Percentiles rank a stretch among this genome's conserved stretches.
Conservation (phyloP, 2,329 filamentous ascomycete species). For the Xylaria hypoxylon region DNA sequence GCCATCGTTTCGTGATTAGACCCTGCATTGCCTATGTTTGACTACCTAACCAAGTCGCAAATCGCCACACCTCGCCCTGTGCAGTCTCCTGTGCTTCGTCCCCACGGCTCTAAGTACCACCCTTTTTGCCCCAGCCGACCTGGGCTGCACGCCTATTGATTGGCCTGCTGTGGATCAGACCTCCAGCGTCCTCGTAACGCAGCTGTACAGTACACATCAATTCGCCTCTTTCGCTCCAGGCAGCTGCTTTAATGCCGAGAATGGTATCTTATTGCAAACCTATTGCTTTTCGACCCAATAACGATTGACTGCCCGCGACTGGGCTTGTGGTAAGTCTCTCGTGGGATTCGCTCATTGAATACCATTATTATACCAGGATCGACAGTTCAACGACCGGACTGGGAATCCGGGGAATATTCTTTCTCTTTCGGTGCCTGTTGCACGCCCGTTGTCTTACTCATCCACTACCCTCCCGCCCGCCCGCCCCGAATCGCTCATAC, state of each 20-base stretch:
- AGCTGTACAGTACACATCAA: constrained; percentile 22
- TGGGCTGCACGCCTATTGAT: constrained; percentile 36
- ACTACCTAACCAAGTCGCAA: constrained; percentile 23
- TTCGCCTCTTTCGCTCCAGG: constrained; percentile 36
- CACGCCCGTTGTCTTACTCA: constrained; percentile 38
- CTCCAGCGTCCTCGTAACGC: constrained; percentile 35
- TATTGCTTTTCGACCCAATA: constrained; percentile 16
- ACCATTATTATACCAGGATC: constrained; percentile 27
- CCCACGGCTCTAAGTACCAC: constrained; percentile 26
- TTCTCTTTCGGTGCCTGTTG: constrained; percentile 34
- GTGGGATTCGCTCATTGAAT: constrained; percentile 12
- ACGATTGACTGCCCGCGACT: neutral
- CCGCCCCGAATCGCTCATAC: constrained; percentile 33
- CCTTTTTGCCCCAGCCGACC: constrained; percentile 30
- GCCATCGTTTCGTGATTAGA: constrained; percentile 9
- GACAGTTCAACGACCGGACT: constrained; percentile 29
- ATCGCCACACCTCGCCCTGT: constrained; percentile 37
- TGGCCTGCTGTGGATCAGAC: constrained; percentile 34
- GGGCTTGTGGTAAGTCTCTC: constrained; percentile 10
- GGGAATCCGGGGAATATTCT: constrained; percentile 34
- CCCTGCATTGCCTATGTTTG: constrained; percentile 10
- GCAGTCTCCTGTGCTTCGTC: constrained; percentile 30
- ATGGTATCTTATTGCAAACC: constrained; percentile 13
- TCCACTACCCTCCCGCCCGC: constrained; percentile 24
- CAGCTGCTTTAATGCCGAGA: constrained; percentile 23